Evolutionary conservation across 1,139 yeast species (phyloP), one percentile per base, ranked within the genome.

Genomic region (Pichia kudriavzevii): DNA sequence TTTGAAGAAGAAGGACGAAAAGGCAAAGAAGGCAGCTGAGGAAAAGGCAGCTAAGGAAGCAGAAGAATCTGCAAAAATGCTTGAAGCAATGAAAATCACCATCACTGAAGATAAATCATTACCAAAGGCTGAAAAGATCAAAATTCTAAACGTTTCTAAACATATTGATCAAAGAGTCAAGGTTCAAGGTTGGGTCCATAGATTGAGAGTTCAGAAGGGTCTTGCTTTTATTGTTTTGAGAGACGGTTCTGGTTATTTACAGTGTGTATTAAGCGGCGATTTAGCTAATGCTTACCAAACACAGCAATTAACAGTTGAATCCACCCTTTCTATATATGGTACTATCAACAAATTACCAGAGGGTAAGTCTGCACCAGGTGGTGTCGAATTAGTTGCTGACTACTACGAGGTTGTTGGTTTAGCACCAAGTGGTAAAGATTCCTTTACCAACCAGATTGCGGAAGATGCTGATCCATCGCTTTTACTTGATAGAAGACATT

Each of bases 321-420:
- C 95, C 14, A 79, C 95, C 16, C 69, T 93, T 25, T 59, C 78
- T 26, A 64, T 93, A 42, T 82, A 72, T 58, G 99, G 99, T 60
- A 72, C 73, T 22, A 68, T 93, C 45, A 72, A 74, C 58, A 75
- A 80, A 53, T 71, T 93, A 34, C 97, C 97, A 37, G 96, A 87
- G 58, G 98, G 98, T 46, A 88, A 93, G 61, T 69, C 81, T 48
- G 99, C 98, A 6, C 96, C 97, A 41, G 98, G 97, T 44, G 95
- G 95, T 40, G 94, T 91, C 47, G 99, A 93, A 64, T 72, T 93
- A 52, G 70, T 72, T 47, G 96, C 81, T 37, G 98, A 91, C 61
- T 91, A 70, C 66, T 93, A 85, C 61, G 79, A 80, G 59, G 67
- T 93, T 36, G 69, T 88, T 42, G 95, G 96, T 36, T 71, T 83